Base-by-base conservation (phyloP, 2,329 filamentous ascomycete species). In the Furcasterigmium sp. region DNA sequence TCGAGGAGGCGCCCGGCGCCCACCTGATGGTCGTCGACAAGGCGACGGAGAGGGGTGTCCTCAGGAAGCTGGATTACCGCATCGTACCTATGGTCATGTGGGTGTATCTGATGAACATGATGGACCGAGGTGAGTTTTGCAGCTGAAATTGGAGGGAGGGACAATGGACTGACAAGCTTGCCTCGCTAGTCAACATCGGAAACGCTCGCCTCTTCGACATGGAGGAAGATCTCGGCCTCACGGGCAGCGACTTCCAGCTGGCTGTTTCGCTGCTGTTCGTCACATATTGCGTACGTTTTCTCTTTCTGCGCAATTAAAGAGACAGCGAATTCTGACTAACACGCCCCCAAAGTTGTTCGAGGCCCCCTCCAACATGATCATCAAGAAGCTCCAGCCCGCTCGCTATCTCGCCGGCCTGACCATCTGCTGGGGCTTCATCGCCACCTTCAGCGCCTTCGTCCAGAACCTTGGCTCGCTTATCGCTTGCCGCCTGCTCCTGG, bases 141-240 rank as follows among this genome's bases (percentile, higher is more conserved):
- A n/a, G n/a, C n/a, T n/a, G n/a, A n/a, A n/a, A n/a, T n/a, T n/a
- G n/a, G n/a, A n/a, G n/a, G n/a, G n/a, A n/a, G n/a, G n/a, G n/a
- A n/a, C n/a, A n/a, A n/a, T n/a, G n/a, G n/a, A n/a, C 36, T 38
- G 21, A 38, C 15, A 3, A 25, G 13, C n/a, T n/a, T 14, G 13
- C 14, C 18, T 9, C n/a, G 30, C 25, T 8, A 63, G 73, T 72
- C 19, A 73, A 78, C 46, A 82, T 80, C 47, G 79, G 80, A 30
- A 9, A 38, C 36, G 36, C 20, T 21, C 36, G 36, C 14, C 65
- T 85, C 2, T 82, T 80, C 49, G 73, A 73, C 2, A 51, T 85
- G 26, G 77, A 84, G 56, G 60, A 73, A 18, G 80, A 84, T 43
- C 64, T 85, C 3, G 63, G 68, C 10, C 61, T 87, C 49, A 26